Percentiles rank a stretch among this genome's conserved stretches.
Conservation (phyloP, 192 early-diverging fungal species). For the Coemansia erecta region DNA sequence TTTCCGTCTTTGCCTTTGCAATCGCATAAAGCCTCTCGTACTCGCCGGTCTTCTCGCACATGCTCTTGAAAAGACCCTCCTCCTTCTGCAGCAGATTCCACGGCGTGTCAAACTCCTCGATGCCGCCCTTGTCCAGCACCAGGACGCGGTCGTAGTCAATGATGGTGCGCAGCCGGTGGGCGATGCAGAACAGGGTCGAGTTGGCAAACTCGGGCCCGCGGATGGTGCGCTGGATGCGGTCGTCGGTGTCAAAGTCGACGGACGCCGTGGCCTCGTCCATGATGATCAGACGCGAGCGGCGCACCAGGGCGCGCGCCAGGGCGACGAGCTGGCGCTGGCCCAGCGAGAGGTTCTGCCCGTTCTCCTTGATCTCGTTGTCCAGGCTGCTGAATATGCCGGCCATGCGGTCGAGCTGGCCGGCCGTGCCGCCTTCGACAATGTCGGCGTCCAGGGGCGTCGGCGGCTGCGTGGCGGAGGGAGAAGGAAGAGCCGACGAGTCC, state of each 20-base stretch:
- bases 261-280: constrained; percentile 90
- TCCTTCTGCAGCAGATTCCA: constrained; percentile 61
- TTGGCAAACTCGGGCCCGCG: constrained; percentile 69
- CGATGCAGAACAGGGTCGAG: constrained; percentile 82
- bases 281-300: too few species aligned
- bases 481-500: background rate
- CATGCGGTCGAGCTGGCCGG: constrained; percentile 24
- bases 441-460: background rate
- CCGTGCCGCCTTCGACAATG: too few species aligned
- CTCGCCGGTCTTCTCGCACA: constrained; percentile 87
- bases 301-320: too few species aligned
- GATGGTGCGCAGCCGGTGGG: constrained; percentile 86
- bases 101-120: constrained; percentile 85
- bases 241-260: constrained; percentile 86
- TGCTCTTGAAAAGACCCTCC: constrained; percentile 64
- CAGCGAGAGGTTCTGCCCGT: constrained; percentile 75
- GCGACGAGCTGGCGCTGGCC: constrained; percentile 86
- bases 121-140: constrained; percentile 73
- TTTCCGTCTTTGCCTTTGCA: constrained; percentile 19
- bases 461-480: background rate
- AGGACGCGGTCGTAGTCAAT: constrained; percentile 83
- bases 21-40: constrained; percentile 62
- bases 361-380: constrained; percentile 79
- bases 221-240: constrained; percentile 85
- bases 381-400: constrained; percentile 31